Evolutionary conservation across 768 basidiomycete species (phyloP), one percentile per base, ranked within the genome.

Genomic region (Trametes maxima): DNA sequence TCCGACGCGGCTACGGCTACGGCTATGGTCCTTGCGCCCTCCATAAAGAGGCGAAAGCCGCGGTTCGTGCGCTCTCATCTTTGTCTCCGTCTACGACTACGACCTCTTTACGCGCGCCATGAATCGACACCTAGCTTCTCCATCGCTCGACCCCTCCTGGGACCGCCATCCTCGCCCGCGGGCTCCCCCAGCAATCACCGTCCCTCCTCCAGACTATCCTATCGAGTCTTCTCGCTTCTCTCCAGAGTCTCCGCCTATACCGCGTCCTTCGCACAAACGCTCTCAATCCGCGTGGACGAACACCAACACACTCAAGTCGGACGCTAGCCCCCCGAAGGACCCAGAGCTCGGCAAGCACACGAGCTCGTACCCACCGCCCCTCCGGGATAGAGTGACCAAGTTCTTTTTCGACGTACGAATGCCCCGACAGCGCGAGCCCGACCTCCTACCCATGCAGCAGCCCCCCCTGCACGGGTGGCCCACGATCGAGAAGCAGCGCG

Each of bases 161-260:
- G 62, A 64, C 36, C 62, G 57, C 53, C 16, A 48, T 24, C 57
- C 62, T 11, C 52, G 36, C 36, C 62, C 47, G 33, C 62, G 54
- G 35, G 62, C 62, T 3, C 62, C 62, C 25, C 62, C 53, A n/a
- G 57, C 59, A 2, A 62, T 62, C 57, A 59, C 57, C 17, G 47
- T 61, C 1, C 67, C 67, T 13, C 64, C 67, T 8, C 57, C 60
- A 36, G 63, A 70, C 56, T 42, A 56, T 14, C 69, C 69, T 3
- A 39, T 74, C 51, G 74, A 75, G 57, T 58, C 60, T 3, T 80
- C 80, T 45, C 78, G 70, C 48, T 80, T 81, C 68, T 81, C 80
- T 19, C 77, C 80, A 39, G 76, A 76, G n/a, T 78, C 79, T 11
- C 75, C 77, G 13, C 69, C 65, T 3, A 59, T 68, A 7, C 72